Percentiles rank a stretch among this genome's conserved stretches.
Conservation (phyloP, 441 rosid species). For the Omphalea diandra region DNA sequence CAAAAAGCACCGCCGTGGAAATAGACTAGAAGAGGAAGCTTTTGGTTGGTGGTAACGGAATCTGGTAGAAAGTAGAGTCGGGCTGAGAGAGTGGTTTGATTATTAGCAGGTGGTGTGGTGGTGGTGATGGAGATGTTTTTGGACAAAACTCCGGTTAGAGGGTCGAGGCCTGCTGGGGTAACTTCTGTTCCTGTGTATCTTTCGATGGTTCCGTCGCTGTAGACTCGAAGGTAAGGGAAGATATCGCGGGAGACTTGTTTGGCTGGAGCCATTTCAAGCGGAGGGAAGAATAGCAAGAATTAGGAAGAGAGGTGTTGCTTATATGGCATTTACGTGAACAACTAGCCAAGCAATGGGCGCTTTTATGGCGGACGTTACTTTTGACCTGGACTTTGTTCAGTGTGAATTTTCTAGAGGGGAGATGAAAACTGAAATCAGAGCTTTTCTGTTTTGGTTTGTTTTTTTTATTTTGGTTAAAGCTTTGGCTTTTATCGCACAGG, state of each 20-base stretch:
- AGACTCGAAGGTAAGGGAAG: constrained; percentile 58
- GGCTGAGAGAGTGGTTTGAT: constrained; percentile 48
- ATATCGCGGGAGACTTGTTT: constrained; percentile 46
- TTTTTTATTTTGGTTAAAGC: too few species aligned
- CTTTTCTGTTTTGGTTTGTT: too few species aligned
- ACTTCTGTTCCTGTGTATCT: constrained; percentile 56
- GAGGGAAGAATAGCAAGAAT: background rate
- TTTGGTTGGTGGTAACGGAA: constrained; percentile 20
- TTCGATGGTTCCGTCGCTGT: constrained; percentile 52
- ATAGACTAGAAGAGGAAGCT: constrained; percentile 67
- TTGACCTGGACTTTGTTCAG: too few species aligned
- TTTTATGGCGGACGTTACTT: background rate
- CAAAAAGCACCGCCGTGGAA: constrained; percentile 81
- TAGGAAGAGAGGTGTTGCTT: background rate
- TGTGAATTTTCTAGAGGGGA: too few species aligned
- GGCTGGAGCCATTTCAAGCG: constrained; percentile 31
- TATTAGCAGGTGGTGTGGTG: too few species aligned
- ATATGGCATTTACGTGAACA: background rate
- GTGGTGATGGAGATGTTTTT: constrained; percentile 48
- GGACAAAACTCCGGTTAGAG: constrained; percentile 55
- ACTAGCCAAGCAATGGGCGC: background rate
- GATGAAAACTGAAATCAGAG: too few species aligned
- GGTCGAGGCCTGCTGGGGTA: constrained; percentile 53
- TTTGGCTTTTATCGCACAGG: too few species aligned
- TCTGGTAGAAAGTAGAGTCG: constrained; percentile 52